Percentiles rank a stretch among this genome's conserved stretches.
phyloP scores from a whole-genome alignment of 2,329 filamentous ascomycete genomes.

The Coniochaeta sp. region DNA sequence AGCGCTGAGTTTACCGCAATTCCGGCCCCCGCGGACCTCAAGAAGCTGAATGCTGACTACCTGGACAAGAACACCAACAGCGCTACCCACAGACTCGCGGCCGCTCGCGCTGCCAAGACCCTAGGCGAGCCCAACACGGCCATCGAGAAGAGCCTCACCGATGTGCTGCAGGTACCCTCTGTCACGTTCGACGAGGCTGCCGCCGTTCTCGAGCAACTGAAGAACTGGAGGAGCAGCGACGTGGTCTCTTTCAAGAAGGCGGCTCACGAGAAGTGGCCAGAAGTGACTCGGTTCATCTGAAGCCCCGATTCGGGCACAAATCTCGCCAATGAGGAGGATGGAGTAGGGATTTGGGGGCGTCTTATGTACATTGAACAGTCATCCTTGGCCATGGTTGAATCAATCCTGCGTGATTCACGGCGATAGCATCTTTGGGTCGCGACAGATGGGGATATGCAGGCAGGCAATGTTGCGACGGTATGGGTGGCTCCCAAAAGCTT shows the following conservation, averaged over 20 bases:
- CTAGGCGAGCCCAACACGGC: constrained; percentile 44
- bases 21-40: constrained; percentile 49
- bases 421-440: neutral
- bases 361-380: neutral
- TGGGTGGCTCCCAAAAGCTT: neutral
- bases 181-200: constrained; percentile 41
- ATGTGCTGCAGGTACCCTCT: constrained; percentile 39
- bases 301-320: neutral
- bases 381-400: neutral
- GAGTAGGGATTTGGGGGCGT: too few species aligned
- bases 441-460: neutral
- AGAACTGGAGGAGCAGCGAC: constrained; percentile 42
- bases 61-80: constrained; percentile 55
- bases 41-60: constrained; percentile 61
- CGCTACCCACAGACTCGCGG: constrained; percentile 55
- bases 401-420: neutral
- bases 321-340: too few species aligned
- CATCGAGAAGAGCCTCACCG: constrained; percentile 46
- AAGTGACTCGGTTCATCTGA: constrained; percentile 35
- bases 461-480: neutral
- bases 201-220: constrained; percentile 33
- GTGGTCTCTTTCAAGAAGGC: constrained; percentile 39
- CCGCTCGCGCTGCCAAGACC: constrained; percentile 43
- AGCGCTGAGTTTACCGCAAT: constrained; percentile 59
- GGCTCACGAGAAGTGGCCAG: constrained; percentile 43